These are phyloP conservation scores for Xanthoconium separans DNA, from an alignment of 1,284 basidiomycete genomes.

Conservation along the genomic window DNA sequence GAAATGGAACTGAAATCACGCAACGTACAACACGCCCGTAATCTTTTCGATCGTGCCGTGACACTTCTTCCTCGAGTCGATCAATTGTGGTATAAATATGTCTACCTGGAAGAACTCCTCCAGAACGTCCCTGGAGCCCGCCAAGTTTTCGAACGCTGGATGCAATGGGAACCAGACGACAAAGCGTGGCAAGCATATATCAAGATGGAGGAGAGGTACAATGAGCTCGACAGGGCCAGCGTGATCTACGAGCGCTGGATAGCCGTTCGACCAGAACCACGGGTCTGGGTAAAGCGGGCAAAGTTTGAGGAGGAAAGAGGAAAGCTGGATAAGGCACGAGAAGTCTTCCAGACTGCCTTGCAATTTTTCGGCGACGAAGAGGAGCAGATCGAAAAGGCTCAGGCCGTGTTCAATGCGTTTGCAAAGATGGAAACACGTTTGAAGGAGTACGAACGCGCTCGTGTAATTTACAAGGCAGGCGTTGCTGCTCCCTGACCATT, in stretches of 20 bases:
- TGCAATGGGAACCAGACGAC: slow-evolving; percentile 99
- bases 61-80: slow-evolving; percentile 95
- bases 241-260: slow-evolving; percentile 95
- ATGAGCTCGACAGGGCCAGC: slow-evolving; percentile 90
- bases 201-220: slow-evolving; percentile 93
- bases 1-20: slow-evolving; percentile 98
- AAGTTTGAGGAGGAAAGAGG: slow-evolving; percentile 96
- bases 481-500: background rate
- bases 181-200: slow-evolving; percentile 99
- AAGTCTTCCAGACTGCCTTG: slow-evolving; percentile 95
- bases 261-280: slow-evolving; percentile 88
- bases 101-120: slow-evolving; percentile 96
- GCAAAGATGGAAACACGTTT: slow-evolving; percentile 97
- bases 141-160: slow-evolving; percentile 98
- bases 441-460: slow-evolving; percentile 95
- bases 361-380: slow-evolving; percentile 98
- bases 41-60: slow-evolving; percentile 95
- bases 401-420: slow-evolving; percentile 94
- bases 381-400: slow-evolving; percentile 95
- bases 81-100: slow-evolving; percentile 98
- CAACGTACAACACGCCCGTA: slow-evolving; percentile 95
- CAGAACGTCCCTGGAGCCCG: slow-evolving; percentile 95
- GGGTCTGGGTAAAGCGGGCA: slow-evolving; percentile 96
- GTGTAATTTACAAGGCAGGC: slow-evolving; percentile 92
- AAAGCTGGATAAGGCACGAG: slow-evolving; percentile 85